Evolutionary conservation across 1,139 yeast genomes (phyloP).

Genomic region (Pichia sp.): DNA sequence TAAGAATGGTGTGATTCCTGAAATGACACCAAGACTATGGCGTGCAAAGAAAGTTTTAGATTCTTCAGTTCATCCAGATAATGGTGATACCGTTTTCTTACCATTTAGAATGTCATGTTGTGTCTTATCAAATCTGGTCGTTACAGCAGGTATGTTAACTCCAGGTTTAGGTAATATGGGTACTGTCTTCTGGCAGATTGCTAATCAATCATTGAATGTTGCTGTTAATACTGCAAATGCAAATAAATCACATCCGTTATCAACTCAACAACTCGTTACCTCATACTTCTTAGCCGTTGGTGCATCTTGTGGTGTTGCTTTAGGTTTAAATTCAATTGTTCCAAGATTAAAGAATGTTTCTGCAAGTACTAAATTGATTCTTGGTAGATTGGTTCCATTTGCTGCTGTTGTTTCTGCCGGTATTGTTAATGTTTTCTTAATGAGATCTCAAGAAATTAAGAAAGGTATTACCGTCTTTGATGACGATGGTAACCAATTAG

Average conservation of each 20-base stretch:
- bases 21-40: slow-evolving; percentile 83
- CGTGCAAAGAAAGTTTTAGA: slow-evolving; percentile 78
- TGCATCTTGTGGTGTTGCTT: slow-evolving; percentile 92
- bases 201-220: slow-evolving; percentile 91
- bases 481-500: slow-evolving; percentile 60
- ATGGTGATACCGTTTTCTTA: slow-evolving; percentile 82
- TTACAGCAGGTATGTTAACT: slow-evolving; percentile 95
- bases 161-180: slow-evolving; percentile 89
- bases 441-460: slow-evolving; percentile 91
- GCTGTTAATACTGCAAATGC: slow-evolving; percentile 96
- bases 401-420: slow-evolving; percentile 99
- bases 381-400: slow-evolving; percentile 88
- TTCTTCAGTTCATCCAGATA: slow-evolving; percentile 90
- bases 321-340: slow-evolving; percentile 83
- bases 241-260: slow-evolving; percentile 86
- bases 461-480: slow-evolving; percentile 76
- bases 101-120: slow-evolving; percentile 97
- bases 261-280: slow-evolving; percentile 66
- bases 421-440: slow-evolving; percentile 82
- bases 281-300: slow-evolving; percentile 85
- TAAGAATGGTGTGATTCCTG: slow-evolving; percentile 54
- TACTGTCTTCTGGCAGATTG: slow-evolving; percentile 93
- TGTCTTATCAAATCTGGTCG: slow-evolving; percentile 87
- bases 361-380: slow-evolving; percentile 62
- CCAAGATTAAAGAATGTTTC: slow-evolving; percentile 65